Percentiles rank a stretch among this genome's conserved stretches.
Evolutionary conservation across 1,139 yeast genomes (phyloP).

Genomic region (Zhuliangozyma parablackwelliae): DNA sequence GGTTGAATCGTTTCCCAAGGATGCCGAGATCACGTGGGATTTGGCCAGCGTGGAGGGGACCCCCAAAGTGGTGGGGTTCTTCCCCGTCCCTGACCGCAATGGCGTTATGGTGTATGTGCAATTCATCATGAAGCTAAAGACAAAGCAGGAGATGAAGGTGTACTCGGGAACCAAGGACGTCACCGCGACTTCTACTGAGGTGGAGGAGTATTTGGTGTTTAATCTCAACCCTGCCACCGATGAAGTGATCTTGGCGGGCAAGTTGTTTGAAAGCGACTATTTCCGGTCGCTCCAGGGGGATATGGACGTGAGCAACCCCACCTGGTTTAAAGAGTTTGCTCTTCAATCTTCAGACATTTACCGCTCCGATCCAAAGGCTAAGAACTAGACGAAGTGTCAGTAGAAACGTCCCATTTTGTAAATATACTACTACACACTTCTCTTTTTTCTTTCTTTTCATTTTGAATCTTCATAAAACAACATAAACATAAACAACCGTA

Average conservation of each 20-base stretch:
- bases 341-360: conserved; percentile 27
- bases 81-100: conserved; percentile 59
- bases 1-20: conserved; percentile 48
- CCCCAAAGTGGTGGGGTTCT: conserved; percentile 69
- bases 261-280: conserved; percentile 67
- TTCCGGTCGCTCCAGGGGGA: conserved; percentile 33
- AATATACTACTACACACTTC: too few relatives aligned
- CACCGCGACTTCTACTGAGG: conserved; percentile 32
- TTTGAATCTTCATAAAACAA: too few relatives aligned
- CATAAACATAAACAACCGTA: too few relatives aligned
- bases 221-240: conserved; percentile 70
- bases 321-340: conserved; percentile 24
- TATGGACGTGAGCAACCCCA: conserved; percentile 19
- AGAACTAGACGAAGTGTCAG: too few relatives aligned
- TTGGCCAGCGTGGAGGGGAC: conserved; percentile 61
- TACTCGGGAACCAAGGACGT: conserved; percentile 48
- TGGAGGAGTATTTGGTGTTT: conserved; percentile 69
- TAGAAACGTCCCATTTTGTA: too few relatives aligned
- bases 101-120: conserved; percentile 68
- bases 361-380: conserved; percentile 24
- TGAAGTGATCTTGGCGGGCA: conserved; percentile 68
- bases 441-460: too few relatives aligned
- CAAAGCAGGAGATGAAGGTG: conserved; percentile 63
- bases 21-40: conserved; percentile 69
- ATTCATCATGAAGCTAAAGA: conserved; percentile 69